Evolutionary conservation across 257 asterid species (phyloP), one percentile per base, ranked within the genome.

Genomic region (Scutellaria baicalensis): DNA sequence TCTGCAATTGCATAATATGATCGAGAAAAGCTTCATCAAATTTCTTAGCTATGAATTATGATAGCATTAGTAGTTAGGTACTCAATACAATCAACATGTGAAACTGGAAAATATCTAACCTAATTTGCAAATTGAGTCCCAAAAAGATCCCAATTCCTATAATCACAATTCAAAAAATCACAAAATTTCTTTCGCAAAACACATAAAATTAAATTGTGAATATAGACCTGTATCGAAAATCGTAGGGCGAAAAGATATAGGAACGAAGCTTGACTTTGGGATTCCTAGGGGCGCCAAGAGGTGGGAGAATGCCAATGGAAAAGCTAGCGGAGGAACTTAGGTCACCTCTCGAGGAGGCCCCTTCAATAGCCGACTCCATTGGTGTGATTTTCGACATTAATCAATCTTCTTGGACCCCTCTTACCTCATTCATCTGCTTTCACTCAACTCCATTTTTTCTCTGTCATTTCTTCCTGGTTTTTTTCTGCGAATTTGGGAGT

Each of bases 271-370:
- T 77, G 70, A 14, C 33, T 61, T 68, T 77, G 43, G 79, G 77
- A 66, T 56, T 64, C 75, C 71, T 66, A 31, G 61, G 77, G 12
- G 84, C 93, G 27, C 95, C 95, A 31, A 88, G 95, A 31, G 90
- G 81, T 47, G 95, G 97, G 31, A 90, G 87, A 71, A 88, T 75
- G 39, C 78, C 84, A 17, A 77, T 76, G 9, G 82, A 61, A 10
- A 80, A 68, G 64, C 83, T 84, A 31, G 77, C 67, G 6, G 84
- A 61, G 6, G 84, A 61, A 57, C 87, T 81, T 42, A 55, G 31
- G 64, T 72, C 87, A 42, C 85, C 89, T 54, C 54, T 72, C 0
- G 89, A 83, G 0, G 59, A 16, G 49, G 65, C 40, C 14, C 60
- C 72, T 14, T 83, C 86, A 6, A 76, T 45, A 17, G 49, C 84